Evolutionary conservation across 495 filamentous ascomycete genomes (phyloP).

Genomic region (Neurospora sp.): DNA sequence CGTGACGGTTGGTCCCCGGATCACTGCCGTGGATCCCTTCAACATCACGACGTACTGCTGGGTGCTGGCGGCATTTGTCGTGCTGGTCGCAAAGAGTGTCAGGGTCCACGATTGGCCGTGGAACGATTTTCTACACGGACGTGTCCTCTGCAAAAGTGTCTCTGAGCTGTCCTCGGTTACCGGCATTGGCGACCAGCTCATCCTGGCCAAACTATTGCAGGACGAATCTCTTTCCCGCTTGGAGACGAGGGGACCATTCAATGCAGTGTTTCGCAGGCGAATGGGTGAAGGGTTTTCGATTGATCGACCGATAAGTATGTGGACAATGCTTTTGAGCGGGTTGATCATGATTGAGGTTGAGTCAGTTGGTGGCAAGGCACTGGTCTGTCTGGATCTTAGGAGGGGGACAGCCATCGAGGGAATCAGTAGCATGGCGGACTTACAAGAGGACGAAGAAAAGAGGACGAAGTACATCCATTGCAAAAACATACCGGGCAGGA

Average conservation of each 20-base stretch:
- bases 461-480: too few species aligned
- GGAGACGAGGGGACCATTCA: too few species aligned
- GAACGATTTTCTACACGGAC: constrained; percentile 21
- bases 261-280: too few species aligned
- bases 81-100: constrained; percentile 21
- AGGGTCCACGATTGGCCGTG: constrained; percentile 26
- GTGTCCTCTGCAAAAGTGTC: constrained; percentile 19
- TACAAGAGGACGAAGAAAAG: too few species aligned
- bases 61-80: constrained; percentile 22
- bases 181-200: constrained; percentile 18
- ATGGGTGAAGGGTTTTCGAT: constrained; percentile 14
- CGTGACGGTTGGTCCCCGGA: constrained; percentile 13
- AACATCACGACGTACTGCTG: constrained; percentile 25
- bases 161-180: constrained; percentile 21
- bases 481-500: too few species aligned
- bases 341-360: constrained; percentile 20
- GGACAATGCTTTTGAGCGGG: constrained; percentile 17
- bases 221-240: too few species aligned
- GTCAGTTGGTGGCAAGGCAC: neutral
- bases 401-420: neutral
- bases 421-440: too few species aligned
- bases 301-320: constrained; percentile 14
- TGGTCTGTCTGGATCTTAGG: neutral
- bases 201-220: constrained; percentile 16
- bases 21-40: constrained; percentile 27